Percentiles rank a stretch among this genome's conserved stretches.
phyloP scores from a whole-genome alignment of 2,329 filamentous ascomycete species.

The Arthroderma sp. region DNA sequence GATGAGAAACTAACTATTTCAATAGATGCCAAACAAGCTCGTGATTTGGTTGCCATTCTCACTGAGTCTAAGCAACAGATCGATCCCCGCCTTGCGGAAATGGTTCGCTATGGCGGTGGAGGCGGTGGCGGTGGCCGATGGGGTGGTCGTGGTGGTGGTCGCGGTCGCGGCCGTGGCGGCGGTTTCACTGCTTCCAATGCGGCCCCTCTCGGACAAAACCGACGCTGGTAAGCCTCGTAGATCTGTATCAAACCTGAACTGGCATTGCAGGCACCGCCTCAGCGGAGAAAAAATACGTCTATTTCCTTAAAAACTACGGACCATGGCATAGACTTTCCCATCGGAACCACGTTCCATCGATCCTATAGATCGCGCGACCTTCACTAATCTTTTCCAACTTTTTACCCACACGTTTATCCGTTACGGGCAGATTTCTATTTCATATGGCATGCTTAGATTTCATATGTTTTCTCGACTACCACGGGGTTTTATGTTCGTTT shows the following conservation, averaged over 20 bases:
- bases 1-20: conserved; percentile 8
- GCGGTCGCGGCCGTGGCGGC: conserved; percentile 43
- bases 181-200: conserved; percentile 46
- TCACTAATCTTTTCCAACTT: no score
- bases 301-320: no score
- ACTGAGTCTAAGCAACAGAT: conserved; percentile 96
- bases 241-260: background rate
- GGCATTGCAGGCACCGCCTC: no score
- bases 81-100: conserved; percentile 88
- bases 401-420: no score
- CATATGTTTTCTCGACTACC: no score
- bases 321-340: no score
- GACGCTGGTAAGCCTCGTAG: conserved; percentile 41
- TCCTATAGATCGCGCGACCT: no score
- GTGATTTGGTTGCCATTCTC: conserved; percentile 86
- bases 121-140: conserved; percentile 59
- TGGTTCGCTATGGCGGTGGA: conserved; percentile 82
- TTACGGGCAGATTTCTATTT: no score
- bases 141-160: conserved; percentile 53
- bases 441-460: no score
- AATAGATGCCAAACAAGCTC: conserved; percentile 80
- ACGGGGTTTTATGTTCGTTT: no score
- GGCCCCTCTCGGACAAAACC: conserved; percentile 43
- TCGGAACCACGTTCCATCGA: no score
- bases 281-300: no score